Evolutionary conservation across 1,284 basidiomycete genomes (phyloP).

Genomic region (Wolfiporia cocos): DNA sequence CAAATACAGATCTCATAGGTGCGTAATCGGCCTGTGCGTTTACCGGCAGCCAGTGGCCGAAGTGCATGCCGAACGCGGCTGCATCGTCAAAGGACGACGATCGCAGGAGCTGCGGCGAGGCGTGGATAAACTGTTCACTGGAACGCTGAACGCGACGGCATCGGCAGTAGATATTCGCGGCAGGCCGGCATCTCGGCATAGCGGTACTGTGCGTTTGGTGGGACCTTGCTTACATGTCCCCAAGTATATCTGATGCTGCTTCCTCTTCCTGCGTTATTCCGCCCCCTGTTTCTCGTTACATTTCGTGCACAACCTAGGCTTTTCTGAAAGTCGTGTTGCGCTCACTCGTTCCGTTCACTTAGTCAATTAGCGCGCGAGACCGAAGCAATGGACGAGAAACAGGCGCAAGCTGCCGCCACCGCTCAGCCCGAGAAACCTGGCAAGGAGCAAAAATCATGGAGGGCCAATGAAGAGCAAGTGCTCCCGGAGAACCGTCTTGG

Average conservation of each 20-base stretch:
- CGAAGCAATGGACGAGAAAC: conserved; percentile 2
- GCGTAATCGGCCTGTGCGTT: no score
- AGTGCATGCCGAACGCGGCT: no score
- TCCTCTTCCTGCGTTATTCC: background rate
- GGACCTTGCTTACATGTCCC: conserved; percentile 3
- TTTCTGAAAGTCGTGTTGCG: background rate
- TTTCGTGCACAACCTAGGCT: background rate
- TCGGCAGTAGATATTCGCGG: no score
- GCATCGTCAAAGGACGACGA: no score
- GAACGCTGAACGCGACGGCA: no score
- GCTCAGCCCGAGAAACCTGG: conserved; percentile 4
- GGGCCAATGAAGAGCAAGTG: conserved; percentile 31
- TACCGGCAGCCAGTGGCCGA: no score
- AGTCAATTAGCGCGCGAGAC: background rate
- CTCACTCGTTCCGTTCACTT: background rate
- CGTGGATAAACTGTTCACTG: no score
- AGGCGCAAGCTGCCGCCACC: conserved; percentile 5
- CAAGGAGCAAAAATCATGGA: conserved; percentile 29
- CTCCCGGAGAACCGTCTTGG: conserved; percentile 34
- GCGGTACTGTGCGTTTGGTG: background rate
- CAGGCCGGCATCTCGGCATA: conserved; percentile 12
- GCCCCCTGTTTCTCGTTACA: background rate
- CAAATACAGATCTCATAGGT: no score
- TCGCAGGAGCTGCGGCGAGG: no score
- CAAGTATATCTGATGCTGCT: background rate